phyloP scores from a whole-genome alignment of 2,329 filamentous ascomycete species.

The Penicillium expansum region DNA sequence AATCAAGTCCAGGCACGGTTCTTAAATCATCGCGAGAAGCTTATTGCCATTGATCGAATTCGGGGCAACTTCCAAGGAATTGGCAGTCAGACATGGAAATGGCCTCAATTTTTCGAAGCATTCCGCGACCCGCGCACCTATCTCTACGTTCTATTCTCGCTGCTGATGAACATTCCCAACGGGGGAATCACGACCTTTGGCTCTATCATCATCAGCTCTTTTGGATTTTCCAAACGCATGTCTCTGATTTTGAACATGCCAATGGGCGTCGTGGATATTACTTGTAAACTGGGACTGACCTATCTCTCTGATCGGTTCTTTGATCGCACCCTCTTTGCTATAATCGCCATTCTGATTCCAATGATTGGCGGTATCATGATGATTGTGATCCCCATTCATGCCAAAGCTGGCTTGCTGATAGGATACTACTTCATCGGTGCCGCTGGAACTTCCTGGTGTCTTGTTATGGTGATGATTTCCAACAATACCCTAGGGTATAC shows the following conservation, averaged over 20 bases:
- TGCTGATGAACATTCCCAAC: constrained; percentile 18
- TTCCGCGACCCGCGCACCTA: constrained; percentile 14
- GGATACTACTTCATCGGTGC: constrained; percentile 39
- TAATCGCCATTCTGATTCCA: constrained; percentile 24
- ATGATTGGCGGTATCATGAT: constrained; percentile 23
- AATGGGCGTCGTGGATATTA: constrained; percentile 6
- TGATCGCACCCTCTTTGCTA: constrained; percentile 11
- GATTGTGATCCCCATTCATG: constrained; percentile 17
- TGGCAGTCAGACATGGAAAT: constrained; percentile 11
- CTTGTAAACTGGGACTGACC: constrained; percentile 9
- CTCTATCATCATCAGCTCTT: constrained; percentile 12
- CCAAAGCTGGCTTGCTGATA: constrained; percentile 32
- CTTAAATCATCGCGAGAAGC: constrained; percentile 10
- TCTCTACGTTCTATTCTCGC: constrained; percentile 10
- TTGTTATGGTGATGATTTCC: constrained; percentile 17
- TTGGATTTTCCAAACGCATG: constrained; percentile 11
- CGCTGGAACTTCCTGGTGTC: constrained; percentile 21
- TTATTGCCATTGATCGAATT: constrained; percentile 14
- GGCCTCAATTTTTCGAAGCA: constrained; percentile 15
- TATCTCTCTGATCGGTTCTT: constrained; percentile 11
- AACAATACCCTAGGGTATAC: constrained; percentile 31
- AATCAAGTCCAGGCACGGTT: constrained; percentile 12
- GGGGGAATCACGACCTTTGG: constrained; percentile 19
- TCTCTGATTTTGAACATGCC: constrained; percentile 10
- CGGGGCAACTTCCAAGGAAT: constrained; percentile 17